phyloP scores from a whole-genome alignment of 441 rosid genomes.

The Pelargonium hybrid region DNA sequence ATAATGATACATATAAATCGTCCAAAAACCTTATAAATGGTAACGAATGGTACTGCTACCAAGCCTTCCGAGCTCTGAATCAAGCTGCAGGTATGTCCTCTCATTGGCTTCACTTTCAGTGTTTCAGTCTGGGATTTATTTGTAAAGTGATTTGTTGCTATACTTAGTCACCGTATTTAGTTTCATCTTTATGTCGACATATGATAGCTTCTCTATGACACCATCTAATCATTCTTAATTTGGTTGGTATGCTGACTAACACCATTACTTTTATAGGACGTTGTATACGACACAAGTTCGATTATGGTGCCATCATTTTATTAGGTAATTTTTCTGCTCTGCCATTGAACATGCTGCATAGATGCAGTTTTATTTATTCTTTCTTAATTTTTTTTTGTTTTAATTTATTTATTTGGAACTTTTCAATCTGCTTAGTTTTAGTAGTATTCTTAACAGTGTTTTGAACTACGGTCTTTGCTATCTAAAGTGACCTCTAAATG shows the following conservation, averaged over 20 bases:
- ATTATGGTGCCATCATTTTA: conserved; percentile 88
- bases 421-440: conserved; percentile 2
- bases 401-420: neutral
- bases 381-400: too few relatives aligned
- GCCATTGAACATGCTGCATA: too few relatives aligned
- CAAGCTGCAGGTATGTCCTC: conserved; percentile 74
- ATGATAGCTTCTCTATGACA: neutral
- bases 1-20: conserved; percentile 63
- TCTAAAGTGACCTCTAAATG: neutral
- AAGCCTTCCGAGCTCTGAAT: conserved; percentile 93
- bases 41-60: conserved; percentile 96
- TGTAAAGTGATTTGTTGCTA: conserved; percentile 9
- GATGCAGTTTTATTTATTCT: neutral
- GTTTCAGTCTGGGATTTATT: conserved; percentile 2
- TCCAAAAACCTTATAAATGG: conserved; percentile 81
- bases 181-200: neutral
- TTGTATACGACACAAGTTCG: conserved; percentile 79
- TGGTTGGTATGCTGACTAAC: neutral
- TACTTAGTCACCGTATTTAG: neutral
- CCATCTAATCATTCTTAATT: conserved; percentile 6
- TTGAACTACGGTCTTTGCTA: neutral
- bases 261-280: conserved; percentile 48
- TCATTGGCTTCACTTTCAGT: conserved; percentile 14
- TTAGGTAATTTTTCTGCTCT: conserved; percentile 62
- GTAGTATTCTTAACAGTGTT: neutral